Evolutionary conservation across 73 alveolate species (phyloP), one percentile per base, ranked within the genome.

Genomic region (Halteria grandinella): DNA sequence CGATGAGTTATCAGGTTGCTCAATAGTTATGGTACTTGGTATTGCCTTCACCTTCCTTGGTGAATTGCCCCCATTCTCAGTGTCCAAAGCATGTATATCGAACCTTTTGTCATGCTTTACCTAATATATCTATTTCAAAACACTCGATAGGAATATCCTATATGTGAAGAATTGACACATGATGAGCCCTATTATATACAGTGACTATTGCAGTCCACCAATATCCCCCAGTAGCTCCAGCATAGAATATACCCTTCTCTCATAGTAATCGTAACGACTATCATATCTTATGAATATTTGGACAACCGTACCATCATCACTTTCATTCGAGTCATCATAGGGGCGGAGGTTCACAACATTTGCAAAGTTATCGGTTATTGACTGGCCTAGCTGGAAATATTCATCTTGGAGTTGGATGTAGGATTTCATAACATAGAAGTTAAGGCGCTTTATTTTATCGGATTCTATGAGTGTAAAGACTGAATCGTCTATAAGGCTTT

Each of bases 131-230:
- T 64, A 25, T 37, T 51, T 69, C 6, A 69, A 44, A 12, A 79
- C 40, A 0, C 72, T 51, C 31, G 84, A 40, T 12, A 66, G 49
- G 39, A 69, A 79, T 7, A 79, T 27, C 14, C 89, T 20, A 44
- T 73, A 66, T 14, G 69, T 15, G 18, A 69, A 51, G 33, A 79
- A 17, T 4, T 52, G 69, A n/a, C 64, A 47, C 57, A 79, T 6
- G 12, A 79, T 14, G 0, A 29, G 39, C 31, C 89, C 89, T 14
- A 69, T 5, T 8, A 69, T 24, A n/a, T 41, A 53, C 20, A 51
- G 25, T 4, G 70, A 33, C 21, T 69, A 34, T 18, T 55, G 39
- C 28, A 79, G 62, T 11, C 89, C 89, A 51, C 89, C 89, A 34
- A 69, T 41, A 14, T 66, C 66, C 0, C 76, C 69, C 1, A 79